Percentiles rank a stretch among this genome's conserved stretches.
Conservation (phyloP, 306 rosid species). For the Vicia villosa region DNA sequence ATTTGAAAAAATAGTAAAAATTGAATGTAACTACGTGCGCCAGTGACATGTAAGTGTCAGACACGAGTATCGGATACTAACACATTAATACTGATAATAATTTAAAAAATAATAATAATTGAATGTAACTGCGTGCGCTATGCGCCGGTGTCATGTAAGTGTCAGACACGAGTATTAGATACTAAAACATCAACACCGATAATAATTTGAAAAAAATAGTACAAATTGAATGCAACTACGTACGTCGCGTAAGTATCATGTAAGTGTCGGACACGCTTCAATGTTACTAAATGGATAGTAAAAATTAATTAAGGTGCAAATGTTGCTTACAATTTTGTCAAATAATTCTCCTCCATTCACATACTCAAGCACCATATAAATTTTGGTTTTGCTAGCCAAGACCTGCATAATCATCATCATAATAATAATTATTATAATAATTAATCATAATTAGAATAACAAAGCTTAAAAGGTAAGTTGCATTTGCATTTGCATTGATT, state of each 20-base stretch:
- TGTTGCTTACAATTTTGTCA: constrained; percentile 69
- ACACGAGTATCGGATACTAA: too few relatives aligned
- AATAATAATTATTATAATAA: constrained; percentile 7
- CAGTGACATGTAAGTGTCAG: not conserved
- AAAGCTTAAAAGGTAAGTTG: constrained; percentile 10
- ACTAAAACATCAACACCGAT: not conserved
- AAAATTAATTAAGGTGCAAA: constrained; percentile 8
- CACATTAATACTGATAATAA: too few relatives aligned
- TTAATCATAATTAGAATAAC: constrained; percentile 9
- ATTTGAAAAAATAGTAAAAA: not conserved
- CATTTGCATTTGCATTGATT: not conserved
- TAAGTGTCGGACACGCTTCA: not conserved
- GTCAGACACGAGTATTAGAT: not conserved
- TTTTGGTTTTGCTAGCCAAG: constrained; percentile 88
- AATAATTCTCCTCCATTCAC: constrained; percentile 84
- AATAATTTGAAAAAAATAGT: too few relatives aligned
- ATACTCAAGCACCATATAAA: constrained; percentile 86
- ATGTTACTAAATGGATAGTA: not conserved
- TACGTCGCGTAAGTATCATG: too few relatives aligned
- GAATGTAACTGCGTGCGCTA: too few relatives aligned
- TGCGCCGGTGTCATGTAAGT: too few relatives aligned
- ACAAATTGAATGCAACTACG: not conserved
- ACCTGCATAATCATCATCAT: constrained; percentile 70
- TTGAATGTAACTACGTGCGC: not conserved
- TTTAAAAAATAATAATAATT: too few relatives aligned